Evolutionary conservation across 306 rosid genomes (phyloP).

Genomic region (Lablab purpureus): DNA sequence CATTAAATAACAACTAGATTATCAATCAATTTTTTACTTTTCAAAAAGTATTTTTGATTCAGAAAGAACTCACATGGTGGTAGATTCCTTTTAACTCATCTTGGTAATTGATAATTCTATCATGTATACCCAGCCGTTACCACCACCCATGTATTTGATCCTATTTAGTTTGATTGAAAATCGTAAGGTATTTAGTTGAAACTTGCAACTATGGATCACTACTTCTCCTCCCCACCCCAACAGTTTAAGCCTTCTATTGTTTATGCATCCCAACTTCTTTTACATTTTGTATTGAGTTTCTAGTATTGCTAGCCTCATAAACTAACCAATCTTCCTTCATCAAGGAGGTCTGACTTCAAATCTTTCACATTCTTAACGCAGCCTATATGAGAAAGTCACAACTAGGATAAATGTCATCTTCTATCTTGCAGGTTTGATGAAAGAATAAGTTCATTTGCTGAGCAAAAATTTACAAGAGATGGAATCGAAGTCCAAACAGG

Average conservation of each 20-base stretch:
- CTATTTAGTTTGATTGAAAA: slow-evolving; percentile 21
- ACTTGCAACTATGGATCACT: background rate
- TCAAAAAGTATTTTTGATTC: slow-evolving; percentile 24
- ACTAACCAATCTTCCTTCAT: slow-evolving; percentile 6
- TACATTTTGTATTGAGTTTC: slow-evolving; percentile 29
- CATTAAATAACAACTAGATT: slow-evolving; percentile 17
- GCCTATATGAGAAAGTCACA: slow-evolving; percentile 18
- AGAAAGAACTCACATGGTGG: slow-evolving; percentile 11
- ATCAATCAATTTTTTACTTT: background rate
- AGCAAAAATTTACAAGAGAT: slow-evolving; percentile 81
- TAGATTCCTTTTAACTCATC: slow-evolving; percentile 11
- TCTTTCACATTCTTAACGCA: slow-evolving; percentile 8
- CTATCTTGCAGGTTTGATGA: slow-evolving; percentile 81
- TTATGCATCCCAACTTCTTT: slow-evolving; percentile 7
- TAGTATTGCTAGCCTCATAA: slow-evolving; percentile 17
- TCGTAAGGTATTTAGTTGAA: slow-evolving; percentile 29
- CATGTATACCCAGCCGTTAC: slow-evolving; percentile 5
- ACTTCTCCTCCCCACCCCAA: background rate
- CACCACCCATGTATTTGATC: background rate
- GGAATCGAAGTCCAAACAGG: slow-evolving; percentile 94
- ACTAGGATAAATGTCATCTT: slow-evolving; percentile 18
- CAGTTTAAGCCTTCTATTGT: slow-evolving; percentile 23
- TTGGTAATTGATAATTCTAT: background rate
- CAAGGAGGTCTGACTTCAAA: background rate
- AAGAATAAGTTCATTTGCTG: slow-evolving; percentile 93